Evolutionary conservation across 352 stramenopile species (phyloP), one percentile per base, ranked within the genome.

Genomic region (Thraustochytrium striatum): DNA sequence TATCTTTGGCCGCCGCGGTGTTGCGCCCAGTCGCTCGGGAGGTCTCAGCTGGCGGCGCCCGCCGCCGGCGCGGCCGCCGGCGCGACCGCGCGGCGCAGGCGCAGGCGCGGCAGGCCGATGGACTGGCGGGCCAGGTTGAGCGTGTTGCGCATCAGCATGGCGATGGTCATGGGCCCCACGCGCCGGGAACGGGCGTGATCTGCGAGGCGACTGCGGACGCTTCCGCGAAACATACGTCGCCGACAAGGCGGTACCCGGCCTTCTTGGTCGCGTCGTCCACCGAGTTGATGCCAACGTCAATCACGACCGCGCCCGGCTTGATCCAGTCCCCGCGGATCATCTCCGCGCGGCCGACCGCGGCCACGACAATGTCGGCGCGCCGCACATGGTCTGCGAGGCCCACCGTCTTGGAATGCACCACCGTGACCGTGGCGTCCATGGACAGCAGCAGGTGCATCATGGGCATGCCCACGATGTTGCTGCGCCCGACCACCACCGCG

Each of bases 81-180:
- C n/a, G n/a, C n/a, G n/a, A 55, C 16, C 47, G 16, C 47, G 44
- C 65, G 65, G 5, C 70, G 70, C n/a, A 80, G 70, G 13, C 32
- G 55, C 13, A 80, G 79, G 33, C 70, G 55, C n/a, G 21, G 11
- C 11, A 80, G 70, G 19, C 70, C 70, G 28, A 61, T 9, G 11
- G 55, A 8, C 13, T 59, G 55, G 30, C 70, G 55, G 35, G 70
- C 70, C 7, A 80, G 47, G 41, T 70, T 70, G 55, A 86, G 53
- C 28, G 83, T 87, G 73, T 86, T 86, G 39, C 59, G 58, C 53
- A 87, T 75, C 19, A 87, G 84, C 84, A 87, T 98, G 8, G 93
- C 90, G 79, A 98, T 97, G 9, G 93, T 99, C 95, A 99, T 99
- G 19, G 97, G 97, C 1, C 97, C 97, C 50, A 99, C 96, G 72